Conservation (phyloP, 1,139 yeast species). For the Debaryomyces coudertii region DNA sequence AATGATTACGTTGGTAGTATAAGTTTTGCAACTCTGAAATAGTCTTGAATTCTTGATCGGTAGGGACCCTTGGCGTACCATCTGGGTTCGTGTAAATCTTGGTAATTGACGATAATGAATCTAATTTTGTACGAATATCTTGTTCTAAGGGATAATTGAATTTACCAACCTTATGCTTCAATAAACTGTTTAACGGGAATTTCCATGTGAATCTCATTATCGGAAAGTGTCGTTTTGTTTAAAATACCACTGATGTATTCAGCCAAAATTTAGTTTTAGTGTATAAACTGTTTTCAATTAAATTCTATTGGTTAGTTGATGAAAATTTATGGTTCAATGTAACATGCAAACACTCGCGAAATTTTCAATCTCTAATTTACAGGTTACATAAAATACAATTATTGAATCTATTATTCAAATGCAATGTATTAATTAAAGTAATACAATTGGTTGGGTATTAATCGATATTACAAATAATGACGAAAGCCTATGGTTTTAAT, state of each 20-base stretch:
- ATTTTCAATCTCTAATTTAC: conserved; percentile 9
- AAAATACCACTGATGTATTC: conserved; percentile 8
- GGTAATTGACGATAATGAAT: conserved; percentile 56
- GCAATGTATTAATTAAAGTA: no score
- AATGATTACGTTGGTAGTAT: conserved; percentile 60
- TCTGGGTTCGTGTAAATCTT: conserved; percentile 74
- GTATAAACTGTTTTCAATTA: conserved; percentile 13
- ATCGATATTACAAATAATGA: neutral
- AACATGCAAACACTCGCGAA: conserved; percentile 13
- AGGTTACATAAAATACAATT: conserved; percentile 4
- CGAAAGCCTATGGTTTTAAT: neutral
- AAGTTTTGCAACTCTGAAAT: conserved; percentile 73
- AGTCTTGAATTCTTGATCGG: conserved; percentile 71
- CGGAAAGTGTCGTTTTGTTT: conserved; percentile 1
- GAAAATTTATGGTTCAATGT: conserved; percentile 10
- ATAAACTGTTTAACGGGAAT: conserved; percentile 43
- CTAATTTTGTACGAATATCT: conserved; percentile 47
- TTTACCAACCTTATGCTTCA: conserved; percentile 42
- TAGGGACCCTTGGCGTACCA: conserved; percentile 74
- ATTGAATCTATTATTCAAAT: neutral
- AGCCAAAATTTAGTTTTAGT: conserved; percentile 7
- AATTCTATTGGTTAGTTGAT: conserved; percentile 17
- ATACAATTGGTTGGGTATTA: no score
- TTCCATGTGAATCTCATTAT: conserved; percentile 49
- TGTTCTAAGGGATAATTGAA: conserved; percentile 48